These are phyloP conservation scores for Lactifluus pinguis DNA, from an alignment of 768 basidiomycete species.

Conservation along the genomic window DNA sequence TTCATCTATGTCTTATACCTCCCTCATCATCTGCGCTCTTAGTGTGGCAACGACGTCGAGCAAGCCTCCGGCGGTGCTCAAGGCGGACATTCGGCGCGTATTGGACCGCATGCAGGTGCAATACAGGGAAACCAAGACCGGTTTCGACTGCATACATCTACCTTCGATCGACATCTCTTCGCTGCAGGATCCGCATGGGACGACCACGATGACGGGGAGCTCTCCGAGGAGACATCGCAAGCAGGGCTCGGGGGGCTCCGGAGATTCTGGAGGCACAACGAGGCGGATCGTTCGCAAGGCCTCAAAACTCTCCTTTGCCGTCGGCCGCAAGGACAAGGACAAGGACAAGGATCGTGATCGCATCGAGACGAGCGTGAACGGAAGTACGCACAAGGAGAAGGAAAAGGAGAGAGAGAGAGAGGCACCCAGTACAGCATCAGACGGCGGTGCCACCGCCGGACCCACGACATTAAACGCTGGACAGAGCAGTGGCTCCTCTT, in stretches of 20 bases:
- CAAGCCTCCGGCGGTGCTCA: conserved; percentile 71
- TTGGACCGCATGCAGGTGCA: conserved; percentile 93
- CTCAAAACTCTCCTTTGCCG: conserved; percentile 70
- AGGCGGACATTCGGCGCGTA: conserved; percentile 76
- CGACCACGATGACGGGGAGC: conserved; percentile 20
- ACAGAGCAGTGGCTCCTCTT: conserved; percentile 69
- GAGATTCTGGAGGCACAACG: conserved; percentile 40
- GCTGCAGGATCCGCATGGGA: conserved; percentile 34
- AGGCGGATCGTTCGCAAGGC: conserved; percentile 62
- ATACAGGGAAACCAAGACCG: conserved; percentile 81
- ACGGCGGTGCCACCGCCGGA: conserved; percentile 29
- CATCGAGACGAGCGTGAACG: conserved; percentile 20
- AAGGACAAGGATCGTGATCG: conserved; percentile 16
- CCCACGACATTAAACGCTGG: conserved; percentile 40
- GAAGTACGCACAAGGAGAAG: conserved; percentile 6
- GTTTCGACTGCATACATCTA: conserved; percentile 93
- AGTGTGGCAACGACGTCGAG: conserved; percentile 95
- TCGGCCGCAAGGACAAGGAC: conserved; percentile 42
- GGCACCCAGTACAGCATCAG: conserved; percentile 32
- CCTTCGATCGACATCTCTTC: conserved; percentile 90
- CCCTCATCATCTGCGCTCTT: conserved; percentile 1
- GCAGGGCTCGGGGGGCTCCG: conserved; percentile 41
- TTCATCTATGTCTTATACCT: background rate
- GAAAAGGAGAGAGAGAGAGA: conserved; percentile 35
- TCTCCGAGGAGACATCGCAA: conserved; percentile 31